Conservation (phyloP, 257 asterid genomes). For the Forsythia suspensa region DNA sequence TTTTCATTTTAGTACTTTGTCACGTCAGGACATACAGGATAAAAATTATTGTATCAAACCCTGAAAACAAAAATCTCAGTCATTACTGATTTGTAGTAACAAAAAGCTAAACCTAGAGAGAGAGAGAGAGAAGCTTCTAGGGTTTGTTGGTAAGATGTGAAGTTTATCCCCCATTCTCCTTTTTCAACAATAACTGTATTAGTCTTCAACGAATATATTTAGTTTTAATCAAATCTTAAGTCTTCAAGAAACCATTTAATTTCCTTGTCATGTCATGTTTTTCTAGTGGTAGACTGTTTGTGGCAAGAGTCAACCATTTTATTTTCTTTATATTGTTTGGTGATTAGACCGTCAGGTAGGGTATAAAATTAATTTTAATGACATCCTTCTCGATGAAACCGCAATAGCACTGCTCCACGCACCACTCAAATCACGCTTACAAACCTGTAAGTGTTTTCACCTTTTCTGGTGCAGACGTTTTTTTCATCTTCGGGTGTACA, state of each 20-base stretch:
- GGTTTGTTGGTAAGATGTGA: constrained; percentile 25
- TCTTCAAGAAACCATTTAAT: too few relatives aligned
- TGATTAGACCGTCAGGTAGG: constrained; percentile 3
- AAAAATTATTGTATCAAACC: too few relatives aligned
- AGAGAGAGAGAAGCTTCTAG: constrained; percentile 15
- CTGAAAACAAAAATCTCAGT: too few relatives aligned
- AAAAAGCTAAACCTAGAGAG: neutral
- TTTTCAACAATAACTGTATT: too few relatives aligned
- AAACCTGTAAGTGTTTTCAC: too few relatives aligned
- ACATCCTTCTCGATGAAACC: constrained; percentile 6
- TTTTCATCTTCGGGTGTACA: too few relatives aligned
- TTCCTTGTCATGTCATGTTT: too few relatives aligned
- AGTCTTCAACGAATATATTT: too few relatives aligned
- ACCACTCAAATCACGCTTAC: too few relatives aligned
- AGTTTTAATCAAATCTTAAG: neutral
- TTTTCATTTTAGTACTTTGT: too few relatives aligned
- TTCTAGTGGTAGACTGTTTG: neutral
- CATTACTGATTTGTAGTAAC: neutral
- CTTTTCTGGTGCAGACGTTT: too few relatives aligned
- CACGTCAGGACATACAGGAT: too few relatives aligned
- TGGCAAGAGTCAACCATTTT: constrained; percentile 23
- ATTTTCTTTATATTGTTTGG: neutral
- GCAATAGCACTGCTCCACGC: neutral
- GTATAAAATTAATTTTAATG: neutral
- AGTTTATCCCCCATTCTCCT: neutral